phyloP scores from a whole-genome alignment of 2,329 filamentous ascomycete genomes.

The Penicillium decumbens region DNA sequence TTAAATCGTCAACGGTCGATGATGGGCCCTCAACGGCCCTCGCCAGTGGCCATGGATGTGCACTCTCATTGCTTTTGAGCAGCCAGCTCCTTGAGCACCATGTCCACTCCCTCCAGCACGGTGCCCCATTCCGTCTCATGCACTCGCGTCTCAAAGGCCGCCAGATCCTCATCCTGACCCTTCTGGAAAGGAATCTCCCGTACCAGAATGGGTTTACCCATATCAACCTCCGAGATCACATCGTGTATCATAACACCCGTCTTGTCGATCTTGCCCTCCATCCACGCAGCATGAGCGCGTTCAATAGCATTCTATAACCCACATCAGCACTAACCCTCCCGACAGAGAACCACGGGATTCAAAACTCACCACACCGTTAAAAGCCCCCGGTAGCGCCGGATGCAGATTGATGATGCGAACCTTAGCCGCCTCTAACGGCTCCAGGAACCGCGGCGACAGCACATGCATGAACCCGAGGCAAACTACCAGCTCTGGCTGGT shows the following conservation, averaged over 20 bases:
- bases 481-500: constrained; percentile 68
- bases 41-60: not conserved
- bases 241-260: constrained; percentile 88
- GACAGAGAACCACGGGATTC: not conserved
- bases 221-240: constrained; percentile 74
- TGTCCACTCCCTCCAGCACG: constrained; percentile 65
- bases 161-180: constrained; percentile 58
- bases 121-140: constrained; percentile 71
- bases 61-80: constrained; percentile 15
- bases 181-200: constrained; percentile 62
- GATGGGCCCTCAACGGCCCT: not conserved
- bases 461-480: constrained; percentile 88
- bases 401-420: constrained; percentile 78
- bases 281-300: constrained; percentile 69
- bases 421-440: constrained; percentile 58
- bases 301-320: constrained; percentile 60
- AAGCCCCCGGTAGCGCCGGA: constrained; percentile 67
- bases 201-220: constrained; percentile 67
- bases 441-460: constrained; percentile 64
- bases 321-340: constrained; percentile 1
- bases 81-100: constrained; percentile 32
- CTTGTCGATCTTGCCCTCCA: constrained; percentile 60
- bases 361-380: constrained; percentile 60
- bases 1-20: constrained; percentile 21
- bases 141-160: constrained; percentile 65